Evolutionary conservation across 2,329 filamentous ascomycete species (phyloP).

Genomic region (Pseudogymnoascus sp.): DNA sequence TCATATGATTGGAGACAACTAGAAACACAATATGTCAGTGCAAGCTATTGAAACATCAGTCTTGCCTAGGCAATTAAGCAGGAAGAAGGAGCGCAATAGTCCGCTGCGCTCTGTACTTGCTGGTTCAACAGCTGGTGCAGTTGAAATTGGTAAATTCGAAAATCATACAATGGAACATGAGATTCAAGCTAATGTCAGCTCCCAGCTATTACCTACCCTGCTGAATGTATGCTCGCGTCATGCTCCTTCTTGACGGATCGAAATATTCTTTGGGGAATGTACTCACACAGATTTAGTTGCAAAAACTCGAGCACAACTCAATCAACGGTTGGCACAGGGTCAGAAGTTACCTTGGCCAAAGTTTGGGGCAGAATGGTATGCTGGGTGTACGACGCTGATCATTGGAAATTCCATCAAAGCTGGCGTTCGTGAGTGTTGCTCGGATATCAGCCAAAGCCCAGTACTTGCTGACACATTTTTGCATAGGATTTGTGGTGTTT

Average conservation of each 20-base stretch:
- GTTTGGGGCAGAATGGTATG: constrained; percentile 93
- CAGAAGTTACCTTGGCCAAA: constrained; percentile 91
- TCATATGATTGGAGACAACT: background rate
- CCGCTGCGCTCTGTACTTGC: constrained; percentile 83
- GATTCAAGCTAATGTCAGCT: background rate
- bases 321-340: constrained; percentile 67
- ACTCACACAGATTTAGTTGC: constrained; percentile 45
- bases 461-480: background rate
- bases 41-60: background rate
- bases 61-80: constrained; percentile 14
- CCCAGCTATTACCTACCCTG: constrained; percentile 80
- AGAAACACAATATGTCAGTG: background rate
- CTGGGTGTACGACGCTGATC: constrained; percentile 92
- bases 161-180: background rate
- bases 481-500: constrained; percentile 73
- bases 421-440: constrained; percentile 54
- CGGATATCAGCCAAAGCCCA: background rate
- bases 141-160: constrained; percentile 68
- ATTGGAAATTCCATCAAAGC: constrained; percentile 96
- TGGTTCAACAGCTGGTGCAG: constrained; percentile 80
- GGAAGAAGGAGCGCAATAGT: constrained; percentile 51
- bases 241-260: background rate
- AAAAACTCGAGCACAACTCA: constrained; percentile 90
- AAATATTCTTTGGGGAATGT: background rate
- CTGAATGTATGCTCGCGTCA: constrained; percentile 59